Conservation (phyloP, 1,284 basidiomycete genomes). For the Sporisorium sorghi region DNA sequence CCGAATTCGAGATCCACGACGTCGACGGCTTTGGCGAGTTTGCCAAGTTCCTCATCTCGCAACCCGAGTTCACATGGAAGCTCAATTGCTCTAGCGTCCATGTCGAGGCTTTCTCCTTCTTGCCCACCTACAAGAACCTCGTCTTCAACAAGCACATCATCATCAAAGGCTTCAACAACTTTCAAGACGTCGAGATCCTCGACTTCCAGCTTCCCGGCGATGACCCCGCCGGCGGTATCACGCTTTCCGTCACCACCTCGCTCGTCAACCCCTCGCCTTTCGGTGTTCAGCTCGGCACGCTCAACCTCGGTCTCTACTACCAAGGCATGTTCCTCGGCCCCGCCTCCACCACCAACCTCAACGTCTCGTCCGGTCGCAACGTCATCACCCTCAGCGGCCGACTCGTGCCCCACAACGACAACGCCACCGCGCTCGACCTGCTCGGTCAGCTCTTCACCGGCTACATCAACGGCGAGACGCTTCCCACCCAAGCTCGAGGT, state of each 20-base stretch:
- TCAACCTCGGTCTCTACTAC: slow-evolving; percentile 77
- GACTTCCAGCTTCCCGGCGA: slow-evolving; percentile 81
- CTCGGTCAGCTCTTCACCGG: slow-evolving; percentile 79
- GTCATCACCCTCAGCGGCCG: slow-evolving; percentile 76
- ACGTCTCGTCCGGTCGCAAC: slow-evolving; percentile 72
- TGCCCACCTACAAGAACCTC: slow-evolving; percentile 63
- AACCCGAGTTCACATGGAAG: slow-evolving; percentile 79
- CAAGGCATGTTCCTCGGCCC: slow-evolving; percentile 75
- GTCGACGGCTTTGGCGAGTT: slow-evolving; percentile 66
- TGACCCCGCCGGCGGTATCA: slow-evolving; percentile 77
- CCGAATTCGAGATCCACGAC: slow-evolving; percentile 67
- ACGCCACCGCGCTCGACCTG: slow-evolving; percentile 72
- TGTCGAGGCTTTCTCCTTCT: slow-evolving; percentile 75
- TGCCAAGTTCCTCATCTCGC: slow-evolving; percentile 75
- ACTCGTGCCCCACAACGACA: slow-evolving; percentile 74
- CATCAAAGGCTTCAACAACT: slow-evolving; percentile 77
- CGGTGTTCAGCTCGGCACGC: slow-evolving; percentile 77
- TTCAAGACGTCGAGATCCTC: slow-evolving; percentile 75
- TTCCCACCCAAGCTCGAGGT: slow-evolving; percentile 76
- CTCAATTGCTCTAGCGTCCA: slow-evolving; percentile 75
- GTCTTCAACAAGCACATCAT: slow-evolving; percentile 61
- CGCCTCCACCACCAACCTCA: slow-evolving; percentile 70
- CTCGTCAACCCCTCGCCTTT: slow-evolving; percentile 81
- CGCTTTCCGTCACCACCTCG: slow-evolving; percentile 75
- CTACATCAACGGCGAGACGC: slow-evolving; percentile 78